Evolutionary conservation across 768 basidiomycete genomes (phyloP).

Genomic region (Kwoniella bestiolae): DNA sequence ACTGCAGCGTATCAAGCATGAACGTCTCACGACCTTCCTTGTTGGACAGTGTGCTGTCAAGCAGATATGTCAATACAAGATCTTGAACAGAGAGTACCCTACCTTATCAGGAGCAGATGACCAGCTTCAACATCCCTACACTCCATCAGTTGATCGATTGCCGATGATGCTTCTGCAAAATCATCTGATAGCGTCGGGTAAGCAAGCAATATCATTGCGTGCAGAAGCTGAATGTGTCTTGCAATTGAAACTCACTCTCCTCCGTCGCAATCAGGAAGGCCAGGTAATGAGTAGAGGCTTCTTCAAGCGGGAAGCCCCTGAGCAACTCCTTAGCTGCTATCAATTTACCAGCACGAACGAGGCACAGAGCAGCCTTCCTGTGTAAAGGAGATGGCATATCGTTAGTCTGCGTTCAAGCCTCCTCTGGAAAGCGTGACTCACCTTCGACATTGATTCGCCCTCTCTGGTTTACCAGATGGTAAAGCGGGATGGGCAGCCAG

Average conservation of each 20-base stretch:
- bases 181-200: background rate
- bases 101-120: slow-evolving; percentile 2
- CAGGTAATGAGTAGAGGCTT: slow-evolving; percentile 24
- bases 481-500: slow-evolving; percentile 10
- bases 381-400: background rate
- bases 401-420: too few species aligned
- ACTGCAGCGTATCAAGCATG: background rate
- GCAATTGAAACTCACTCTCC: slow-evolving; percentile 3
- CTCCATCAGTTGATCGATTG: background rate
- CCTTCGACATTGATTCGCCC: background rate
- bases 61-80: background rate
- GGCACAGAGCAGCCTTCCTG: slow-evolving; percentile 5
- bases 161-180: background rate
- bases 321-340: background rate
- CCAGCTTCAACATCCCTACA: background rate
- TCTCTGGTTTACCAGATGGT: background rate
- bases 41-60: background rate
- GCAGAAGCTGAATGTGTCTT: background rate
- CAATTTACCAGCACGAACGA: background rate
- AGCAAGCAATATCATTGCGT: too few species aligned
- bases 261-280: slow-evolving; percentile 22
- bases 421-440: background rate
- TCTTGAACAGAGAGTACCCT: background rate
- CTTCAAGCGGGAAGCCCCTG: background rate
- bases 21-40: background rate